Base-by-base conservation (phyloP, 2,329 filamentous ascomycete genomes). In the Aspergillus vadensis region DNA sequence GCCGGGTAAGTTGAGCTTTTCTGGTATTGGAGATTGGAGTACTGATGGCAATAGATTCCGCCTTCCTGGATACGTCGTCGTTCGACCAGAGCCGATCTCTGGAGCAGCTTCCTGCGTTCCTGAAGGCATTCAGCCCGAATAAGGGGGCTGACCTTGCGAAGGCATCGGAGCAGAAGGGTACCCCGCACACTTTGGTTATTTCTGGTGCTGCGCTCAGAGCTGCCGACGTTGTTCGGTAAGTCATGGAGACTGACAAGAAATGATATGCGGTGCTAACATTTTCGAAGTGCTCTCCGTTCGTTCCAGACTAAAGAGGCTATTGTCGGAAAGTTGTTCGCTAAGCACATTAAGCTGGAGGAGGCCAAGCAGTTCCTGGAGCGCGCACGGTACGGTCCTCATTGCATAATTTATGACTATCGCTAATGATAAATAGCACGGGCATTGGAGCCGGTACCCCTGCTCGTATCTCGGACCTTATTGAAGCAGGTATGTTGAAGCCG, bases 301-400 rank as follows among this genome's bases (percentile, higher is more conserved):
- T 94, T 95, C 69, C 91, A 93, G 72, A 88, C 84, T 55, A 92
- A 95, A 74, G 87, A 91, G 8, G 87, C 85, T 53, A 84, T 86
- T 49, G 88, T 99, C 1, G 90, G 91, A 2, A 99, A 99, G 76
- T 81, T 99, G 73, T 99, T 99, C 76, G 94, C 95, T 32, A 99
- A 99, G 77, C 95, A 99, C 76, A 96, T 99, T 81, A 99, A 99
- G 79, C 78, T 99, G 10, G 86, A 91, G 56, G 94, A 98, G 69
- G 91, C 93, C 36, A 86, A 93, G 55, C 83, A 89, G 61, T 91
- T 90, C 72, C 86, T 96, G 44, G 84, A 90, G 70, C 85, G 82
- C 64, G 81, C 81, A 55, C 83, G 82, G 81, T 83, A 72, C 47
- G 75, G 75, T 67, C 14, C 5, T n/a, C 15, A 3, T 14, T 43